Conservation (phyloP, 129 eudicot species). For the Arctium minus region DNA sequence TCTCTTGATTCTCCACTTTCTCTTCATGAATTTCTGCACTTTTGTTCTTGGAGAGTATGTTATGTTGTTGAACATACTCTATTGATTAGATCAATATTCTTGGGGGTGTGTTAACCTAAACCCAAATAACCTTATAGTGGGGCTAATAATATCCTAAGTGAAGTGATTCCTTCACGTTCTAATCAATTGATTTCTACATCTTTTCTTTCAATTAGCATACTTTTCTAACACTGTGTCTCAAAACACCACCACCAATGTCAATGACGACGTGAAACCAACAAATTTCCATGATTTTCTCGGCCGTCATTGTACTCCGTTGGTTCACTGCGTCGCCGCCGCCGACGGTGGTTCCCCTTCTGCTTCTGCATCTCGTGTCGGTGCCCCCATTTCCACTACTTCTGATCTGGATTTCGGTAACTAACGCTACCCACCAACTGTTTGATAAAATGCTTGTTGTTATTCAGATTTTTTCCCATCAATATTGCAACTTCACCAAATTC, state of each 20-base stretch:
- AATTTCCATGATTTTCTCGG: slow-evolving; percentile 78
- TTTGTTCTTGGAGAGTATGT: too few species aligned
- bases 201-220: too few species aligned
- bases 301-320: slow-evolving; percentile 38
- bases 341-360: slow-evolving; percentile 35
- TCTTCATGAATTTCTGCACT: too few species aligned
- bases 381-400: slow-evolving; percentile 67
- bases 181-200: too few species aligned
- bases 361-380: slow-evolving; percentile 43
- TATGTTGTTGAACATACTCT: too few species aligned
- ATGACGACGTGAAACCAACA: slow-evolving; percentile 58
- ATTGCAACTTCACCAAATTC: neutral
- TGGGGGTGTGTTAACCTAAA: too few species aligned
- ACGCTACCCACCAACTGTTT: neutral
- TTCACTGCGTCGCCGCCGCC: slow-evolving; percentile 20
- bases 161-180: too few species aligned
- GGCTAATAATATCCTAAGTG: too few species aligned
- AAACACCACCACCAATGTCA: slow-evolving; percentile 23
- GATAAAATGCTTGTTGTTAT: neutral
- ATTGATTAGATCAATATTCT: too few species aligned
- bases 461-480: neutral
- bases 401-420: slow-evolving; percentile 83
- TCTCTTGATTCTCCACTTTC: too few species aligned
- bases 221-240: slow-evolving; percentile 33
- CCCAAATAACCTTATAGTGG: too few species aligned